Evolutionary conservation across 192 early-diverging fungal species (phyloP), one percentile per base, ranked within the genome.

Genomic region (Glomus cerebriforme): DNA sequence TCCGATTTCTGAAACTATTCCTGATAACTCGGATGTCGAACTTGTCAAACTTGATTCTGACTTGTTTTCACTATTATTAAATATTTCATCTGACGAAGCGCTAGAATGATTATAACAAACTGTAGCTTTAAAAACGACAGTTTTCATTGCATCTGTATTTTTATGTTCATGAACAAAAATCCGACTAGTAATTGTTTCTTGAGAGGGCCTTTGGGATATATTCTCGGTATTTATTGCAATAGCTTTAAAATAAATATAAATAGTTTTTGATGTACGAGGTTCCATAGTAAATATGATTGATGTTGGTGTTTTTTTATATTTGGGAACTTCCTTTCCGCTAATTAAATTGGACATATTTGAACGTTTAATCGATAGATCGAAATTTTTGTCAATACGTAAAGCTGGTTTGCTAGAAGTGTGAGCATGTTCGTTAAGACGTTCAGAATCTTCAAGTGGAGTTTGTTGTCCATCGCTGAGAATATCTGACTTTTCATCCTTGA

Each of bases 151-250:
- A 85, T 96, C 95, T 1, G 90, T 90, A 80, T 96, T 96, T 83
- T 93, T 96, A 78, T 92, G 89, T 79, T 96, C 93, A 73, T 94
- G 92, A 17, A 93, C 89, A 77, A 90, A 92, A 1, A 96, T 83
- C 29, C 8, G 64, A 49, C 63, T 54, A 64, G 15, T 79, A 27
- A 64, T 77, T 37, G 26, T 64, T 62, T 78, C 65, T 47, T 22
- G 32, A 19, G 66, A 22, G 4, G 34, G 29, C 22, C 15, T 32
- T 43, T 43, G 39, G 12, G 19, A 7, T 27, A 13, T 43, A 31
- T 12, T 58, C 59, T 59, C 60, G 7, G 9, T 80, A 31, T 47
- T 81, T 10, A 34, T 78, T 13, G 63, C 32, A 19, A 88, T 78
- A 0, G 92, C 86, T 32, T 87, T 88, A 66, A 94, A 90, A 58